Evolutionary conservation across 208 protist genomes (phyloP).

Genomic region (Trichomonas tenax): DNA sequence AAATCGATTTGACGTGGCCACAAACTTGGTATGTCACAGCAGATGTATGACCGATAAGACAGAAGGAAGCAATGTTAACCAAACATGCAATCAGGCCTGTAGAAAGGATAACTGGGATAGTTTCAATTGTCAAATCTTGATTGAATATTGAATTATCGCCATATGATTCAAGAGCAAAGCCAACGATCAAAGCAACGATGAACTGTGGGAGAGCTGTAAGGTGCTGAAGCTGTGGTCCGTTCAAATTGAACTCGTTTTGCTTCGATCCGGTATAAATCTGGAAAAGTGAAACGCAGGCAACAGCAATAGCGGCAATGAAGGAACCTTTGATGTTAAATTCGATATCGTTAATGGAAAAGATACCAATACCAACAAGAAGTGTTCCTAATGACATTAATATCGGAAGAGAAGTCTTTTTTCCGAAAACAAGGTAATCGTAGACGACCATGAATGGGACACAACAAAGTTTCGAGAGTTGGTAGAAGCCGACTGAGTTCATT

Average conservation of each 20-base stretch:
- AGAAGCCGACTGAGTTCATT: constrained; percentile 21
- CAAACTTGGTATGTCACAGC: constrained; percentile 32
- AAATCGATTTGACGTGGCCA: constrained; percentile 27
- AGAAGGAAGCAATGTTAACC: constrained; percentile 26
- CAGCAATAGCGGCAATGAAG: constrained; percentile 9
- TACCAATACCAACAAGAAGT: not conserved
- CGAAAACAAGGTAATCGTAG: not conserved
- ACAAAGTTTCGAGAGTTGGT: constrained; percentile 22
- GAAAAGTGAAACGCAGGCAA: not conserved
- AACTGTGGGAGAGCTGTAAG: not conserved
- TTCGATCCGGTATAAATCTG: not conserved
- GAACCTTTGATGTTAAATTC: not conserved
- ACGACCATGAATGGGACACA: constrained; percentile 5
- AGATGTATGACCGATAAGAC: constrained; percentile 30
- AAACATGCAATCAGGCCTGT: constrained; percentile 18
- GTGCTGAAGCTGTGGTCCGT: not conserved
- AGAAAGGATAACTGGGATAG: not conserved
- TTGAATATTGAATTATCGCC: not conserved
- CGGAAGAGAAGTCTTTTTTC: not conserved
- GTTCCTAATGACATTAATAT: not conserved
- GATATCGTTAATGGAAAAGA: constrained; percentile 11
- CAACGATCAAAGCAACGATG: not conserved
- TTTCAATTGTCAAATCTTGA: not conserved
- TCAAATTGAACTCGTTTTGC: not conserved
- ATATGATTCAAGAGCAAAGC: not conserved